Evolutionary conservation across 306 rosid species (phyloP).

Genomic region (Lotus japonicus): DNA sequence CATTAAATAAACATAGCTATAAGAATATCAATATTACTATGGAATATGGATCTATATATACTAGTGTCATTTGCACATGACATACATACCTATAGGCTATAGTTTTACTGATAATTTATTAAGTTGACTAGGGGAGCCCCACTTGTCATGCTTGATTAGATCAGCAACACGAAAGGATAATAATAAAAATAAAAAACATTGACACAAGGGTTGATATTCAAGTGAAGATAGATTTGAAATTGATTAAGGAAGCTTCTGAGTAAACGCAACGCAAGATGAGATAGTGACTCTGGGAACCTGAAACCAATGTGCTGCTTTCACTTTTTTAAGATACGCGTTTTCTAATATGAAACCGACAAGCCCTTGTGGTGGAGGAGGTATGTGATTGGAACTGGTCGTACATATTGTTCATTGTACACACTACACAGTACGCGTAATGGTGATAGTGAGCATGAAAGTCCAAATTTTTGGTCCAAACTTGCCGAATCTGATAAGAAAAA

Average conservation of each 20-base stretch:
- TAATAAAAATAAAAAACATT: neutral
- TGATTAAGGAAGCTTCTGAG: slow-evolving; percentile 30
- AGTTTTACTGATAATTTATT: no score
- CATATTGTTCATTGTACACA: neutral
- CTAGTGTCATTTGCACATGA: no score
- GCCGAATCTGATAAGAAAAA: slow-evolving; percentile 2
- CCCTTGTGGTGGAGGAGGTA: slow-evolving; percentile 1
- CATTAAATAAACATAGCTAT: neutral
- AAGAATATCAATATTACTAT: neutral
- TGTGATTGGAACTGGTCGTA: neutral
- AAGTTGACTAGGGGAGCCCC: neutral
- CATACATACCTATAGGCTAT: no score
- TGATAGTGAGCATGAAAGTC: slow-evolving; percentile 1
- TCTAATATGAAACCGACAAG: neutral
- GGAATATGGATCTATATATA: no score
- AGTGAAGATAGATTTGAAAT: slow-evolving; percentile 2
- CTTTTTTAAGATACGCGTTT: slow-evolving; percentile 19
- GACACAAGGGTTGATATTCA: slow-evolving; percentile 11
- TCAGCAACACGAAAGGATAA: slow-evolving; percentile 9
- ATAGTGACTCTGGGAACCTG: neutral
- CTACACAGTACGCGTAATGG: neutral
- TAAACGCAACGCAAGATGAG: neutral
- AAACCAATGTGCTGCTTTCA: slow-evolving; percentile 27
- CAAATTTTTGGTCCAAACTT: slow-evolving; percentile 21
- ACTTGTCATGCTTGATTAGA: slow-evolving; percentile 9